Evolutionary conservation across 345 rosid species (phyloP).

Genomic region (Isatis tinctoria): DNA sequence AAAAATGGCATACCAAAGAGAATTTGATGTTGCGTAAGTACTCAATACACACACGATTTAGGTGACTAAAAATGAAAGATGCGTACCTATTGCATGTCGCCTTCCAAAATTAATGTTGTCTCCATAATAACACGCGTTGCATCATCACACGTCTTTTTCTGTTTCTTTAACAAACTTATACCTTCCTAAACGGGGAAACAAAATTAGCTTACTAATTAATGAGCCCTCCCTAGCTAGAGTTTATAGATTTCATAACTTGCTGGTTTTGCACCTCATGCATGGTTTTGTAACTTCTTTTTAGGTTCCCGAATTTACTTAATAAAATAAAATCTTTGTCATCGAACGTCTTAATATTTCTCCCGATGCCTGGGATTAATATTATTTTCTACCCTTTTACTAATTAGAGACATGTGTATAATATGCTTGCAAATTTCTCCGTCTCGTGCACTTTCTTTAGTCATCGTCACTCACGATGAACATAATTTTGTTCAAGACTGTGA

Average conservation of each 20-base stretch:
- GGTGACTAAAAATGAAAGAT: constrained; percentile 8
- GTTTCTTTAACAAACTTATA: not conserved
- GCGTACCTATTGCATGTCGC: constrained; percentile 25
- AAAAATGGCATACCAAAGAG: not conserved
- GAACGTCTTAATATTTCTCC: too few species aligned
- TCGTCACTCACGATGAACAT: too few species aligned
- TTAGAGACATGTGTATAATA: not conserved
- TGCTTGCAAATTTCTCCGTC: too few species aligned
- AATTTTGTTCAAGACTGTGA: too few species aligned
- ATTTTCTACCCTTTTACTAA: too few species aligned
- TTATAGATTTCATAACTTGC: not conserved
- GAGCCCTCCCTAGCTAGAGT: not conserved
- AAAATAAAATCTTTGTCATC: too few species aligned
- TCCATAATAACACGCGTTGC: constrained; percentile 5
- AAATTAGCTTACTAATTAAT: constrained; percentile 1
- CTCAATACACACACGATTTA: constrained; percentile 2
- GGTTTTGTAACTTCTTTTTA: not conserved
- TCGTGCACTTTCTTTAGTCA: too few species aligned
- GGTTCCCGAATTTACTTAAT: not conserved
- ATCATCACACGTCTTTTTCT: constrained; percentile 11
- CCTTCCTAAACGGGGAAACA: not conserved
- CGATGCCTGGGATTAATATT: too few species aligned
- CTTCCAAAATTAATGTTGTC: not conserved
- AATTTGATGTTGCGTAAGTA: constrained; percentile 9
- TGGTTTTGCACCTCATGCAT: not conserved